Evolutionary conservation across 108 stramenopile species (phyloP), one percentile per base, ranked within the genome.

Genomic region (Thalassiosira profunda): DNA sequence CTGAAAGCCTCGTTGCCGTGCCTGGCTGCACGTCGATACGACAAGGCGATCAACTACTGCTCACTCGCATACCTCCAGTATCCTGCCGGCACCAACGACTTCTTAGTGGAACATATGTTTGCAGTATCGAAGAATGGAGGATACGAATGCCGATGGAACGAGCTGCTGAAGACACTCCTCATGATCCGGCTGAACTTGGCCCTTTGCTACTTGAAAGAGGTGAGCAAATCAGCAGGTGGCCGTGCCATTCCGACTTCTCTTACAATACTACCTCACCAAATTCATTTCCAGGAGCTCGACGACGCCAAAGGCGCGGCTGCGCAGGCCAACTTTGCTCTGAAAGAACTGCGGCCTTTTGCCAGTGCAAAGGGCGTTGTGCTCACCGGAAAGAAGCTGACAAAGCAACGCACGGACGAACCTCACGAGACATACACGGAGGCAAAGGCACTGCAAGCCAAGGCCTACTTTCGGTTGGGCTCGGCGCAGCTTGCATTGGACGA

Each of bases 401-500:
- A 66, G 25, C 28, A 15, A 12, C 24, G 80, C 2, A 26, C 35
- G 12, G 73, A 81, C 29, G 87, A 88, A 47, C 76, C 84, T 5
- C 30, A 58, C 8, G 45, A 56, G 26, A 84, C 86, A 0, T 89
- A 73, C 29, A 24, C 40, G 5, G 82, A 86, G 43, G 84, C 89
- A 0, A 85, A 77, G 52, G 51, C 46, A 21, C 43, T 94, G 40
- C 72, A 88, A 74, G 80, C 92, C 9, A 94, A 94, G 49, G 89
- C 88, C 17, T 89, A 69, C 72, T 94, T 94, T 66, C 86, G 92
- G 23, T 62, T 89, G 7, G 92, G 92, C 30, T 84, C 84, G 10
- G 92, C 85, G 0, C 79, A 87, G 44, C 59, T 74, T 45, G 77
- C 58, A 12, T 31, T 74, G 40, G 64, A 76, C 9, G 83, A 91